Evolutionary conservation across 257 asterid species (phyloP), one percentile per base, ranked within the genome.

Genomic region (Nicotiana paniculata): DNA sequence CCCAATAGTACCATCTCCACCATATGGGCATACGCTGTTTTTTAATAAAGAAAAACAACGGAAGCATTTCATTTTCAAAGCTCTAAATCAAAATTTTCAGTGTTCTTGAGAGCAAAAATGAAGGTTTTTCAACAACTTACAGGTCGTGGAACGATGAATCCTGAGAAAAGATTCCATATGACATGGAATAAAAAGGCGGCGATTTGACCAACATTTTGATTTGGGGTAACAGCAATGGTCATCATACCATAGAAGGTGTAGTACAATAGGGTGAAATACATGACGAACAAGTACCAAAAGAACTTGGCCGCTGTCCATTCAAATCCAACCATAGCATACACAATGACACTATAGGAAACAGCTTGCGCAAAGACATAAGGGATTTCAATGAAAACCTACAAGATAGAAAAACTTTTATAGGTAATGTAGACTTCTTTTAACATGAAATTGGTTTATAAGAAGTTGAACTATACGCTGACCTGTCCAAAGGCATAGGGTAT

Each of bases 1-100:
- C 87, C 96, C 97, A 93, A 74, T 90, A 93, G 88, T 90, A 91
- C 98, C 98, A 93, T 88, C 97, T 90, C 97, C 97, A 93, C 96
- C 96, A 93, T 9, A 92, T 30, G 3, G 98, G 94, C 10, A 92
- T 91, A 65, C 91, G 87, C 98, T 93, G 92, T 18, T 88, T 77
- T 30, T 7, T 0, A 4, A 17, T 5, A 18, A 77, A 35, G 16
- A 67, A 81, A 61, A 11, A 75, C 24, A 43, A 6, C 3, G 10
- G 13, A 33, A 24, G 26, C 5, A 63, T 68, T 66, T 32, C 11
- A 9, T 68, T 66, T 28, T 39, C 11, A 30, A 43, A 28, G 79
- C 21, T 81, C 10, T 81, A 26, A 57, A 59, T 77, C 0, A 43
- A 8, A 1, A 1, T 43, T 43, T 43, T 0, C 51, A 17, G 24